Base-by-base conservation (phyloP, 192 early-diverging fungal species). In the Gaertneriomyces semiglobifer region DNA sequence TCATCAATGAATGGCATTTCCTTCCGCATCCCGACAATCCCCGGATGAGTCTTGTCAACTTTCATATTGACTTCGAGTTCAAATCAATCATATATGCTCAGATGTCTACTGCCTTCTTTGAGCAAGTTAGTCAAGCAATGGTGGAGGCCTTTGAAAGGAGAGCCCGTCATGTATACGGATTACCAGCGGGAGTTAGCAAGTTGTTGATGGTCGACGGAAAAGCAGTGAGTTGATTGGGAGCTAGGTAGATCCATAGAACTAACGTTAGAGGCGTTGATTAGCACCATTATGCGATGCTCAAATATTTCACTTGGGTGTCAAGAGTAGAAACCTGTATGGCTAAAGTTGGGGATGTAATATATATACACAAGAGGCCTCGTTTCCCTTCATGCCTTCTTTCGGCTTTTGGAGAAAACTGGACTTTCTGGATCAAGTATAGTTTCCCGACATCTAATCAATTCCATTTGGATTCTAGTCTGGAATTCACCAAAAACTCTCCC, bases 21-120 rank as follows among this genome's bases (percentile, higher is more conserved):
- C 68, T 71, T 1, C 88, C 88, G 20, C 68, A 74, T 42, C 51
- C 74, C n/a, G 68, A 73, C 7, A 58, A 73, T 12, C 57, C 62
- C 7, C 44, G 53, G 25, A 69, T 69, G 16, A 57, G 20, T 3
- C 14, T 6, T 6, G 82, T 96, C 18, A 81, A 87, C 63, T 96
- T 93, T 70, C 58, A 76, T 42, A 89, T 93, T 25, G 75, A 77
- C 20, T 96, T 93, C 68, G 88, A 94, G 74, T 94, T 96, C 78
- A 73, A 84, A 40, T 90, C 87, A 7, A 69, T 86, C 1, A 57
- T 96, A 20, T 89, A 96, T 69, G 88, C 89, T 1, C 90, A 91
- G 52, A 79, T 88, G 8, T 86, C 94, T 7, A 81, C 80, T 16
- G 61, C 92, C 20, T 93, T 92, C 69, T 91, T 93, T 67, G 84